These are phyloP conservation scores for Amoeboaphelidium protococcarum DNA, from an alignment of 371 early-diverging fungal genomes.

Conservation along the genomic window DNA sequence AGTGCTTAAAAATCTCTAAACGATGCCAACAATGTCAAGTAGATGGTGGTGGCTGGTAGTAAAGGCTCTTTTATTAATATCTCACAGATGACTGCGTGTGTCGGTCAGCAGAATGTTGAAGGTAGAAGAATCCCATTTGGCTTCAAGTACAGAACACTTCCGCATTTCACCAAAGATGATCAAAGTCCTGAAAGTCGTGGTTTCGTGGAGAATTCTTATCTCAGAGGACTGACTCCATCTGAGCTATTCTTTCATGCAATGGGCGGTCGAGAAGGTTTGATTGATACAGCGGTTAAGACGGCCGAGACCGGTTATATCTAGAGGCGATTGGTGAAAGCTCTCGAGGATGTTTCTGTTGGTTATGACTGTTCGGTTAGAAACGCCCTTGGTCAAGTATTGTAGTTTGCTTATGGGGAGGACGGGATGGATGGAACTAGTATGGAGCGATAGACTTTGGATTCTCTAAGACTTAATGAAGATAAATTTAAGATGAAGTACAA, in stretches of 20 bases:
- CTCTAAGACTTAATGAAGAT: conserved; percentile 31
- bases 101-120: conserved; percentile 99
- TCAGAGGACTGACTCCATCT: conserved; percentile 88
- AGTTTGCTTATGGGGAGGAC: conserved; percentile 97
- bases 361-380: conserved; percentile 96
- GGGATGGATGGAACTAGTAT: conserved; percentile 88
- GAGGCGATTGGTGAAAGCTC: conserved; percentile 93
- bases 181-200: conserved; percentile 89
- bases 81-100: conserved; percentile 97
- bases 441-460: conserved; percentile 53
- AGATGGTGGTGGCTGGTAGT: conserved; percentile 96
- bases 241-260: conserved; percentile 99
- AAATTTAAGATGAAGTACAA: conserved; percentile 48
- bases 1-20: conserved; percentile 63
- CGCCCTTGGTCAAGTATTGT: conserved; percentile 68
- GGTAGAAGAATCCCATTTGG: conserved; percentile 98
- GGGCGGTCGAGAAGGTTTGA: conserved; percentile 96
- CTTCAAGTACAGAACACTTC: conserved; percentile 83
- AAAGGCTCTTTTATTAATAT: conserved; percentile 98
- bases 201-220: conserved; percentile 95
- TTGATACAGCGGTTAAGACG: conserved; percentile 97
- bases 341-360: conserved; percentile 94
- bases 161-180: conserved; percentile 96
- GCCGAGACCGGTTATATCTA: conserved; percentile 99
- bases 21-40: conserved; percentile 88